Percentiles rank a stretch among this genome's conserved stretches.
Conservation (phyloP, 805 yeast genomes). For the Metschnikowia picachoensis region DNA sequence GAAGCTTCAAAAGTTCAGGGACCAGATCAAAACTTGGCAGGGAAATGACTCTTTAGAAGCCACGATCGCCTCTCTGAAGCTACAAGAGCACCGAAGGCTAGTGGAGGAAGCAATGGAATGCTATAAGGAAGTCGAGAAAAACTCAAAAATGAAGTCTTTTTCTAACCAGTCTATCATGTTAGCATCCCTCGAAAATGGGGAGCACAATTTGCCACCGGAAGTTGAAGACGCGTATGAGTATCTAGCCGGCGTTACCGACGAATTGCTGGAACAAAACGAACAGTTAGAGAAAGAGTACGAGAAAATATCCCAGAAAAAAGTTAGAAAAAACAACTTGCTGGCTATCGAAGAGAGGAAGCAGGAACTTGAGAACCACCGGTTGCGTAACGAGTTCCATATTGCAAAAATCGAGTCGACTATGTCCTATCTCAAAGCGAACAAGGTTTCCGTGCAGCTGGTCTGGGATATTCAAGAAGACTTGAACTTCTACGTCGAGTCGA, state of each 20-base stretch:
- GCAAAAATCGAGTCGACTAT: conserved; percentile 33
- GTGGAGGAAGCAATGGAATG: conserved; percentile 46
- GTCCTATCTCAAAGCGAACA: conserved; percentile 24
- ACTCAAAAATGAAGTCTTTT: conserved; percentile 41
- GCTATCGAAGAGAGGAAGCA: conserved; percentile 39
- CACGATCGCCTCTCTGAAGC: conserved; percentile 19
- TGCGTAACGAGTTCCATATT: conserved; percentile 34
- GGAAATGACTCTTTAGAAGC: conserved; percentile 25
- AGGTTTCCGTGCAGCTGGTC: conserved; percentile 15
- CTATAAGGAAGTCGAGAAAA: conserved; percentile 42
- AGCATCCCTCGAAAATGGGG: conserved; percentile 29
- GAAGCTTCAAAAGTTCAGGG: conserved; percentile 43
- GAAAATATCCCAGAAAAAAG: conserved; percentile 35
- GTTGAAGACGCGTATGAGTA: conserved; percentile 32
- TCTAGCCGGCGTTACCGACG: conserved; percentile 28
- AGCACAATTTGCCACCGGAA: conserved; percentile 28
- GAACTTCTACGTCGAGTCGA: conserved; percentile 33
- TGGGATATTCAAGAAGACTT: conserved; percentile 39
- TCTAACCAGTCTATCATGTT: conserved; percentile 45
- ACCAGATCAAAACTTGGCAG: conserved; percentile 45
- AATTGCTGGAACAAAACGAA: conserved; percentile 33
- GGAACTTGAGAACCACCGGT: conserved; percentile 32
- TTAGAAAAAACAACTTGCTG: conserved; percentile 34
- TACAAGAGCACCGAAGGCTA: conserved; percentile 34
- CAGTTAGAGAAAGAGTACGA: conserved; percentile 39